A percentile compares a stretch with the other conserved stretches of the same genome.
phyloP scores from a whole-genome alignment of 2,329 filamentous ascomycete species.

The Geosmithia putterillii region DNA sequence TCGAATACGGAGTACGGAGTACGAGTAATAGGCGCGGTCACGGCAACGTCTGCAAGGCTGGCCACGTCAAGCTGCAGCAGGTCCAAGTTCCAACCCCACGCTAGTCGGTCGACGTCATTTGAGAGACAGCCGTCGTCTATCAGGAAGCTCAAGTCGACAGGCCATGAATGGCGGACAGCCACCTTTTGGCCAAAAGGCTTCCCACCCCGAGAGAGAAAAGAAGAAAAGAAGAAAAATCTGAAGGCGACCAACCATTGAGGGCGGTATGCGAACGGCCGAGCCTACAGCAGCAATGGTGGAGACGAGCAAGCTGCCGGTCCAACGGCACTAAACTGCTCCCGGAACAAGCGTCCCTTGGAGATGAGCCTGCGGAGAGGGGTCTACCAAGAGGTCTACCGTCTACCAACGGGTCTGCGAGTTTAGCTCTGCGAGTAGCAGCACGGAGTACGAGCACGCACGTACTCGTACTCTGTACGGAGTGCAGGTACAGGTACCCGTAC shows the following conservation, averaged over 20 bases:
- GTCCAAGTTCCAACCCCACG: too few species aligned
- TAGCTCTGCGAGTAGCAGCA: neutral
- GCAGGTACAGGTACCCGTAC: neutral
- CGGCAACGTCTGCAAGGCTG: neutral
- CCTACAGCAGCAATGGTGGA: neutral
- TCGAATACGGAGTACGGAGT: neutral
- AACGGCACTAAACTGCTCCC: neutral
- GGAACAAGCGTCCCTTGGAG: neutral
- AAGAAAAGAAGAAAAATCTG: neutral
- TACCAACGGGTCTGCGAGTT: too few species aligned
- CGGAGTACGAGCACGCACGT: neutral
- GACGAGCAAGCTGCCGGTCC: neutral
- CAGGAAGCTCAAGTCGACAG: neutral
- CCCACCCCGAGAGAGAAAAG: neutral
- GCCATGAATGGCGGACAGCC: neutral
- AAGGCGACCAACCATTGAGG: neutral
- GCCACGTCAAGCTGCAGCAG: neutral
- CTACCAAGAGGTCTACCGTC: too few species aligned
- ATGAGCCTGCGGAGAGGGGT: neutral
- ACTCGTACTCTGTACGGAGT: neutral
- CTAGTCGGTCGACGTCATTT: neutral
- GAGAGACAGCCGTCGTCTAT: neutral
- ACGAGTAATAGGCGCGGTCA: neutral
- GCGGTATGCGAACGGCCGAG: constrained; percentile 1
- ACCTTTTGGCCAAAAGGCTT: neutral